Percentiles rank a stretch among this genome's conserved stretches.
phyloP scores from a whole-genome alignment of 176 grass and related monocot species.

The Hordeum vulgare region MorexV3_pseudomolecules_assembly NC_058518.1:443744489-443744988 shows the following conservation, averaged over 20 bases:
- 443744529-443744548: background rate
- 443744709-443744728: background rate
- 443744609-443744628: background rate
- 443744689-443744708: background rate
- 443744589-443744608: background rate
- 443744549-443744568: too few relatives aligned
- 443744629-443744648: background rate
- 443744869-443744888: background rate
- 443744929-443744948: background rate
- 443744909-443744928: background rate
- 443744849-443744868: background rate
- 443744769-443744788: background rate
- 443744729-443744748: background rate
- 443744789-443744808: background rate
- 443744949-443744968: slow-evolving; percentile 17
- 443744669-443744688: background rate
- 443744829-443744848: background rate
- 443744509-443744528: background rate
- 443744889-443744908: background rate
- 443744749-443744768: background rate
- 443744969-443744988: slow-evolving; percentile 59
- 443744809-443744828: background rate
- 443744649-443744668: background rate
- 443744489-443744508: background rate
- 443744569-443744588: background rate